Percentiles rank a stretch among this genome's conserved stretches.
Conservation (phyloP, 2,329 filamentous ascomycete species). For the Fusarium odoratissimum region DNA sequence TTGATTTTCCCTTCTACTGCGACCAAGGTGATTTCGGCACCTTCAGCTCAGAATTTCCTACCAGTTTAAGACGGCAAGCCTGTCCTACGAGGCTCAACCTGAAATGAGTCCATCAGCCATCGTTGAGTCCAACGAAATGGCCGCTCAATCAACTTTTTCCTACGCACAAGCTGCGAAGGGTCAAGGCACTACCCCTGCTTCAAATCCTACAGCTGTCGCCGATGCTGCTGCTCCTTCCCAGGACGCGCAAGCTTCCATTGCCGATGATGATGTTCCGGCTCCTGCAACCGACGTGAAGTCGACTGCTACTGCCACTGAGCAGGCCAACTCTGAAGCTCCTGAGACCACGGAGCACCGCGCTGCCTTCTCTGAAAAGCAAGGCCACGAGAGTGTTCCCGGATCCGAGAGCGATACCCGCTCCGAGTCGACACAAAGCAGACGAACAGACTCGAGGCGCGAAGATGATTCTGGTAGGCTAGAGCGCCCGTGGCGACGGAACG, state of each 20-base stretch:
- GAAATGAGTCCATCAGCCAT: slow-evolving; percentile 46
- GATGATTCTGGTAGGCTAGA: slow-evolving; percentile 55
- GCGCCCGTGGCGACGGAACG: slow-evolving; percentile 55
- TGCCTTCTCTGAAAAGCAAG: slow-evolving; percentile 49
- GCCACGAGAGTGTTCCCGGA: slow-evolving; percentile 49
- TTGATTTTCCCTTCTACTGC: slow-evolving; percentile 18
- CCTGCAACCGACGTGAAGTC: slow-evolving; percentile 45
- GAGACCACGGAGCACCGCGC: slow-evolving; percentile 40
- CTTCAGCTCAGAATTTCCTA: slow-evolving; percentile 29
- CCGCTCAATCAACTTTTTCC: slow-evolving; percentile 76
- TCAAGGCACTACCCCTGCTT: slow-evolving; percentile 59
- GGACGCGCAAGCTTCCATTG: slow-evolving; percentile 45
- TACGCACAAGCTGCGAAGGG: slow-evolving; percentile 97
- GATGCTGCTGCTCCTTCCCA: slow-evolving; percentile 42
- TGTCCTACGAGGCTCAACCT: slow-evolving; percentile 36
- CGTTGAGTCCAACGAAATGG: slow-evolving; percentile 58
- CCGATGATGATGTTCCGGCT: slow-evolving; percentile 29
- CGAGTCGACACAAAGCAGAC: slow-evolving; percentile 50
- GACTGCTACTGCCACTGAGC: slow-evolving; percentile 30
- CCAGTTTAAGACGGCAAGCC: slow-evolving; percentile 31
- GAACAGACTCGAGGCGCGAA: slow-evolving; percentile 51
- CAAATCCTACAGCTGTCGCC: slow-evolving; percentile 43
- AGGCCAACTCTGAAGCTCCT: slow-evolving; percentile 45
- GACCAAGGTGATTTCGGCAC: slow-evolving; percentile 37
- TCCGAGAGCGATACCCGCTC: slow-evolving; percentile 54